Evolutionary conservation across 2,329 filamentous ascomycete genomes (phyloP), one percentile per base, ranked within the genome.

Genomic region (Sporothrix inflata): DNA sequence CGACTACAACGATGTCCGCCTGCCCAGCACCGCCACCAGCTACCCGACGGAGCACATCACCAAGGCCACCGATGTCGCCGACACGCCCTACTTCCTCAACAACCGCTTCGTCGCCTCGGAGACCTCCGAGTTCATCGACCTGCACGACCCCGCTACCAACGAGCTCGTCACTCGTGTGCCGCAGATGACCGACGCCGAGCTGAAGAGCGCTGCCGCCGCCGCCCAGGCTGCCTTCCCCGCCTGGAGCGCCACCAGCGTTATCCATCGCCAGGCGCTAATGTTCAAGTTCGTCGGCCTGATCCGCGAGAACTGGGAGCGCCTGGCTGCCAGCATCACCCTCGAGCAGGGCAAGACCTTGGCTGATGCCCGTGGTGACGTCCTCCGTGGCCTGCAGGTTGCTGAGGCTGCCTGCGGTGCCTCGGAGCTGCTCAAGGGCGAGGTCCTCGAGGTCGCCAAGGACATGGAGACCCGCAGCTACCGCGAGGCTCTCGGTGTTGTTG

Each of bases 311-410:
- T 94, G 92, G 92, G 93, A 96, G 80, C 87, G 93, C 21, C 83
- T 96, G 76, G 93, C 93, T 19, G 92, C 93, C 14, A 94, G 91
- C 83, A 96, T 96, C 81, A 94, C 92, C 7, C 86, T 95, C 72
- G 93, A 96, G 84, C 93, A 96, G 85, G 93, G 93, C 81, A 96
- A 96, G 88, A 96, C 93, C 0, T 91, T 95, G 81, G 91, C 91
- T 70, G 93, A 96, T 81, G 92, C 93, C 47, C 91, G 86, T 81
- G 93, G 93, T 60, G 93, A 96, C 80, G 93, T 96, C 27, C 87
- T 95, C 68, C 87, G 93, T 76, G 93, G 93, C 63, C 85, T 96
- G 73, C 93, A 96, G 85, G 93, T 96, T 34, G 93, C 93, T 2
- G 93, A 96, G 85, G 92, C 91, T 7, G 91, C 93, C 27, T 93